Evolutionary conservation across 805 yeast species (phyloP), one percentile per base, ranked within the genome.

Genomic region (Metschnikowia amazonensis): DNA sequence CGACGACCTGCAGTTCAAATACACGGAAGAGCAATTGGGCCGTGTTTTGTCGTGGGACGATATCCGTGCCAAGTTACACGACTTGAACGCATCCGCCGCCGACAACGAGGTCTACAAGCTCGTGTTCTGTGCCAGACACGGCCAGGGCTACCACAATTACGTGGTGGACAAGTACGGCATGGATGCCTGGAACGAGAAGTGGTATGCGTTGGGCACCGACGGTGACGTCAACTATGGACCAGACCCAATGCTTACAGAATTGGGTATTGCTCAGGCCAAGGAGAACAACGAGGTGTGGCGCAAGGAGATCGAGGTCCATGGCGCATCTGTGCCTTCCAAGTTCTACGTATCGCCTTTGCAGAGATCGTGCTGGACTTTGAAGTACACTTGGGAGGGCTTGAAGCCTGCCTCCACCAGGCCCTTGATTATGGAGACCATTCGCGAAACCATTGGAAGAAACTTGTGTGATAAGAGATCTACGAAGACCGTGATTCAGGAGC

Each of bases 111-210:
- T 50, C 29, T 79, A 69, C 60, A 81, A 80, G 53, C 54, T 81
- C 38, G 47, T 81, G 3, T 72, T 78, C 39, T 67, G 78, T 44
- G 82, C 84, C 9, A 70, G 89, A 58, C 89, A 83, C 54, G 89
- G 88, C 5, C 86, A 82, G 60, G 89, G 88, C 0, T 76, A 64
- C 57, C 89, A 83, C 51, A 83, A 83, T 53, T 67, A 69, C 36
- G 74, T 78, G 2, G 78, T 81, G 13, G 65, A 63, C 18, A 71
- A 76, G 47, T 81, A 80, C 53, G 87, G 87, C 9, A 45, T 68
- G 16, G 70, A 71, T 2, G 76, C 63, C n/a, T 83, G 88, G 89
- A 63, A 78, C 53, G 53, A 57, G 0, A 72, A 80, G 47, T 81
- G 82, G 81, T 70, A 80, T 5, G 63, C 64, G 13, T 48, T 72